A percentile compares a stretch with the other conserved stretches of the same genome.
phyloP scores from a whole-genome alignment of 345 rosid species.

The Streptanthus diversifolius region DNA sequence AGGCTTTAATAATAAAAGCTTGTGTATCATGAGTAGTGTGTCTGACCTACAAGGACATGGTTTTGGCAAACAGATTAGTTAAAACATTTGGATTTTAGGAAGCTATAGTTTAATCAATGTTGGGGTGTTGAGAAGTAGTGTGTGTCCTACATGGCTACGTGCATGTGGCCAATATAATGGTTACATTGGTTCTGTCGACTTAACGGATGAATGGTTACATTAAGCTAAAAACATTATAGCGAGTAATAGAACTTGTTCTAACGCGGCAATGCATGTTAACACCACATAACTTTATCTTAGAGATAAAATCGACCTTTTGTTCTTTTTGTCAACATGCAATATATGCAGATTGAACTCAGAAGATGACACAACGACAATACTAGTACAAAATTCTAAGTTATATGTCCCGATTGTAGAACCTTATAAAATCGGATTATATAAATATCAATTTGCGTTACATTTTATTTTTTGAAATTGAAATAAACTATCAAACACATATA shows the following conservation, averaged over 20 bases:
- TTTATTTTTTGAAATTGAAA: too few species aligned
- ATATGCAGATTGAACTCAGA: background rate
- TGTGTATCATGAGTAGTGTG: background rate
- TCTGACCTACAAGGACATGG: constrained; percentile 28
- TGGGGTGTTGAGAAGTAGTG: constrained; percentile 16
- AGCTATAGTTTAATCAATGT: constrained; percentile 12
- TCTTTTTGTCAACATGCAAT: background rate
- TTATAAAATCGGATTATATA: too few species aligned
- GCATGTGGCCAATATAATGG: constrained; percentile 22
- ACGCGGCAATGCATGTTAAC: background rate
- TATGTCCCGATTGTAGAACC: too few species aligned
- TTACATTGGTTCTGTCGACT: constrained; percentile 18
- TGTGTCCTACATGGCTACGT: constrained; percentile 25
- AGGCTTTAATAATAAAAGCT: background rate
- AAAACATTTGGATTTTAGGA: background rate
- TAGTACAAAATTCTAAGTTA: background rate
- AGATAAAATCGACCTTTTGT: background rate
- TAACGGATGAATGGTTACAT: background rate
- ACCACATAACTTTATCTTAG: background rate
- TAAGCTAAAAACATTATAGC: background rate
- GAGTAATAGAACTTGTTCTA: background rate
- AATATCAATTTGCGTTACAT: too few species aligned
- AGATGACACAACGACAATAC: too few species aligned
- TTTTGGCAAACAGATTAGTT: constrained; percentile 17
- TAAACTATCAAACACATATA: too few species aligned